These are phyloP conservation scores for Pyricularia sp. DNA, from an alignment of 2,329 filamentous ascomycete species.

Conservation along the genomic window DNA sequence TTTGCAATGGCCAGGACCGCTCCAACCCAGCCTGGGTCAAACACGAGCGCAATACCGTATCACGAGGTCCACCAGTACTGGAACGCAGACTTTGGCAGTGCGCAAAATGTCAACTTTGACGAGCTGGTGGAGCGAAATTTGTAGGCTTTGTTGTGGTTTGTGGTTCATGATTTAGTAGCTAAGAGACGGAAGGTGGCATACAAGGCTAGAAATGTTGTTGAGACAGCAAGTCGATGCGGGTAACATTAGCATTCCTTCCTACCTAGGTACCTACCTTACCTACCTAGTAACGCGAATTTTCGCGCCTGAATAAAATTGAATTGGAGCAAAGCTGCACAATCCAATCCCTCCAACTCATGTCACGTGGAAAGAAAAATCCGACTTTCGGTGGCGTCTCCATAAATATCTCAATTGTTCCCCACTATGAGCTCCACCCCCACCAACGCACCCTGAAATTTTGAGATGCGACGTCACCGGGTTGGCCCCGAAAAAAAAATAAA, in stretches of 20 bases:
- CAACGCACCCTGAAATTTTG: neutral
- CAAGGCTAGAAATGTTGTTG: too few species aligned
- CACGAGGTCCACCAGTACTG: slow-evolving; percentile 29
- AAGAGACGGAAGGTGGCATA: neutral
- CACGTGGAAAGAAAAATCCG: neutral
- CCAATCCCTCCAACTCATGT: neutral
- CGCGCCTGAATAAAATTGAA: neutral
- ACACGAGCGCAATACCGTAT: slow-evolving; percentile 24
- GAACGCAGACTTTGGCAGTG: slow-evolving; percentile 21
- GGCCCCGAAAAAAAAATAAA: neutral
- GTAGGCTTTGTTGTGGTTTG: neutral
- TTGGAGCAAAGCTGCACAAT: too few species aligned
- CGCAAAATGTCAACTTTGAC: slow-evolving; percentile 19
- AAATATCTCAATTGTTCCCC: neutral
- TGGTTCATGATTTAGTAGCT: neutral
- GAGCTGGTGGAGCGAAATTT: slow-evolving; percentile 1
- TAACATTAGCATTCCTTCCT: too few species aligned
- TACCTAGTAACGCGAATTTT: neutral
- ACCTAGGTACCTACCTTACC: too few species aligned
- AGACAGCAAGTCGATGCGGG: too few species aligned
- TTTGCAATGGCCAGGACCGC: slow-evolving; percentile 24
- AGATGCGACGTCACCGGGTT: neutral
- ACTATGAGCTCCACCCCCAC: neutral
- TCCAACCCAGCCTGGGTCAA: slow-evolving; percentile 22
- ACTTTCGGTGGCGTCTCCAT: neutral